A percentile compares a stretch with the other conserved stretches of the same genome.
phyloP scores from a whole-genome alignment of 164 flowering plant genomes.

The Aristolochia contorta region DNA sequence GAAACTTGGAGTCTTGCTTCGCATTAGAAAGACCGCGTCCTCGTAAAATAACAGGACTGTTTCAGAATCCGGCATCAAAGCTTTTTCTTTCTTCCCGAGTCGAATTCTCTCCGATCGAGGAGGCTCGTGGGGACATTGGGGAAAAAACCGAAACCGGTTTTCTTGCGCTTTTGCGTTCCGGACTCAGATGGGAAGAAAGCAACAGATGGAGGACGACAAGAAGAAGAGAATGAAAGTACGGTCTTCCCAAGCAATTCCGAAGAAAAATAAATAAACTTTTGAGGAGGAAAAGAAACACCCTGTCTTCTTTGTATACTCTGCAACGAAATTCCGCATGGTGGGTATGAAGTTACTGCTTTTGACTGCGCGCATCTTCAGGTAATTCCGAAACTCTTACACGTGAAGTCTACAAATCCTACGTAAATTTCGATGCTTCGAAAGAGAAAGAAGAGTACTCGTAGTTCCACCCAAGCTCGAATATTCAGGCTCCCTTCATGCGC shows the following conservation, averaged over 20 bases:
- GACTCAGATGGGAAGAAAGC: not conserved
- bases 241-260: conserved; percentile 12
- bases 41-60: not conserved
- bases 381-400: conserved; percentile 5
- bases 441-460: not conserved
- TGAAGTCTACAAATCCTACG: conserved; percentile 1
- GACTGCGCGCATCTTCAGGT: conserved; percentile 1
- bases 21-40: not conserved
- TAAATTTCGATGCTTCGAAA: not conserved
- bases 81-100: not conserved
- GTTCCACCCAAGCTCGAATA: conserved; percentile 7
- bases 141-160: not conserved
- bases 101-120: conserved; percentile 7
- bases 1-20: conserved; percentile 1
- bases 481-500: not conserved
- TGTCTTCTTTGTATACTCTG: not conserved
- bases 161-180: not conserved
- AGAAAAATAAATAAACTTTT: not conserved
- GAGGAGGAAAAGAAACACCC: not conserved
- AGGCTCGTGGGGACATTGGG: conserved; percentile 5
- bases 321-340: not conserved
- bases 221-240: conserved; percentile 10
- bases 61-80: not conserved
- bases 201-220: conserved; percentile 11
- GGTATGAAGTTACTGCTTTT: not conserved